Conservation (phyloP, 83 land plant genomes). For the Isoetes engelmannii region DNA sequence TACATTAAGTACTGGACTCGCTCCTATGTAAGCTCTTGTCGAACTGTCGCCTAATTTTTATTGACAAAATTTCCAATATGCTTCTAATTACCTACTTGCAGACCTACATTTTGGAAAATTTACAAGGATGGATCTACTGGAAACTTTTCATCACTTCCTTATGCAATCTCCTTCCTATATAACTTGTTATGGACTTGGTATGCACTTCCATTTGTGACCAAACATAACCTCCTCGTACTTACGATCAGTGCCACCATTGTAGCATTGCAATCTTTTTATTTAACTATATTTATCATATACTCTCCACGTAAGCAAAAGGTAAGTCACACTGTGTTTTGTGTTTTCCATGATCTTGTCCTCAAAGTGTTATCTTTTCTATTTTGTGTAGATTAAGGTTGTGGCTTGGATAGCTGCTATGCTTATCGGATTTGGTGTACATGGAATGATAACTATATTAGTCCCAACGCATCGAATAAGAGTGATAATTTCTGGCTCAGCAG, state of each 20-base stretch:
- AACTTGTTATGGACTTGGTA: conserved; percentile 39
- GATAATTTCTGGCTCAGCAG: too few species aligned
- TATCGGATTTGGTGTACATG: too few species aligned
- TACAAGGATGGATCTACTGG: conserved; percentile 30
- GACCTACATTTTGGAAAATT: conserved; percentile 36
- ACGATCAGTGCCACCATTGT: conserved; percentile 41
- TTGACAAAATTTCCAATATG: too few species aligned
- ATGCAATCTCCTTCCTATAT: conserved; percentile 30
- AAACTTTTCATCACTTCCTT: conserved; percentile 31
- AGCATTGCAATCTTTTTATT: conserved; percentile 27
- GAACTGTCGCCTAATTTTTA: too few species aligned
- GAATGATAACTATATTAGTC: too few species aligned
- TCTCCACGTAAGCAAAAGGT: conserved; percentile 16
- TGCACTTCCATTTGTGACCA: conserved; percentile 37
- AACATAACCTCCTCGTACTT: conserved; percentile 33
- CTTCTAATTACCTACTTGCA: conserved; percentile 1
- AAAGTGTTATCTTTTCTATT: too few species aligned
- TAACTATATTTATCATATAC: conserved; percentile 30
- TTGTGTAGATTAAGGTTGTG: too few species aligned
- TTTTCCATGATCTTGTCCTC: not conserved
- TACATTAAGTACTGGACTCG: too few species aligned
- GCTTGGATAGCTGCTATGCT: too few species aligned
- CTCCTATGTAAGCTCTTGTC: too few species aligned
- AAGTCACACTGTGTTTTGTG: not conserved
- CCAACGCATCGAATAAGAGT: too few species aligned